These are phyloP conservation scores for Daldinia sp. DNA, from an alignment of 2,329 filamentous ascomycete genomes.

Conservation along the genomic window DNA sequence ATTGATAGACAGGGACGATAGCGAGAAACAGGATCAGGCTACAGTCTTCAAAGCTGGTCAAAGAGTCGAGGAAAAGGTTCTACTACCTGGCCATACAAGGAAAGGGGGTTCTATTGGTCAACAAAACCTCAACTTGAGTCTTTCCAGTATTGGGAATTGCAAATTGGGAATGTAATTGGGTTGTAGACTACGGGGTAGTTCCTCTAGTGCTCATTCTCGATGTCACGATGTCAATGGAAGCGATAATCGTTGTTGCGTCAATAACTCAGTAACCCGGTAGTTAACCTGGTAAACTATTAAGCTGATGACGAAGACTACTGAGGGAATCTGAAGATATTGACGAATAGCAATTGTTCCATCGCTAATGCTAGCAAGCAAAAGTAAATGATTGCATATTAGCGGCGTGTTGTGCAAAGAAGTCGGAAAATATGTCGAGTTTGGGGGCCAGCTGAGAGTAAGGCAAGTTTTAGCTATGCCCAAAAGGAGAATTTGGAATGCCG, in stretches of 20 bases:
- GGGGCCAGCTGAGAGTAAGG: constrained; percentile 45
- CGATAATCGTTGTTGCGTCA: background rate
- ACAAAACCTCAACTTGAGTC: background rate
- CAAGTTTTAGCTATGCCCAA: constrained; percentile 33
- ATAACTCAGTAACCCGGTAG: background rate
- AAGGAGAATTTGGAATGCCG: constrained; percentile 11
- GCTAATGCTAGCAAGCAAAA: background rate
- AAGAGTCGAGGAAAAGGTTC: background rate
- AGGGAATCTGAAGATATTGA: background rate
- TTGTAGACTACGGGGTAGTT: background rate
- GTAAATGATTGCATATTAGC: background rate
- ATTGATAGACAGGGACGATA: background rate
- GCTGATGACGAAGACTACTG: background rate
- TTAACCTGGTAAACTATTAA: background rate
- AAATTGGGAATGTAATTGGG: background rate
- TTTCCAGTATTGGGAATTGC: background rate
- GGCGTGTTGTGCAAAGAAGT: constrained; percentile 19
- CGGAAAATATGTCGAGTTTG: constrained; percentile 24
- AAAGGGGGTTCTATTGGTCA: constrained; percentile 2
- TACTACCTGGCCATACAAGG: background rate
- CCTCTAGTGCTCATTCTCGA: background rate
- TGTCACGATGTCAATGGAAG: background rate
- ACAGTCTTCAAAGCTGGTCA: background rate
- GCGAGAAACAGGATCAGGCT: background rate
- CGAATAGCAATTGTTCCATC: background rate